Evolutionary conservation across 805 yeast species (phyloP).

Genomic region (Komagataella pastoris): DNA sequence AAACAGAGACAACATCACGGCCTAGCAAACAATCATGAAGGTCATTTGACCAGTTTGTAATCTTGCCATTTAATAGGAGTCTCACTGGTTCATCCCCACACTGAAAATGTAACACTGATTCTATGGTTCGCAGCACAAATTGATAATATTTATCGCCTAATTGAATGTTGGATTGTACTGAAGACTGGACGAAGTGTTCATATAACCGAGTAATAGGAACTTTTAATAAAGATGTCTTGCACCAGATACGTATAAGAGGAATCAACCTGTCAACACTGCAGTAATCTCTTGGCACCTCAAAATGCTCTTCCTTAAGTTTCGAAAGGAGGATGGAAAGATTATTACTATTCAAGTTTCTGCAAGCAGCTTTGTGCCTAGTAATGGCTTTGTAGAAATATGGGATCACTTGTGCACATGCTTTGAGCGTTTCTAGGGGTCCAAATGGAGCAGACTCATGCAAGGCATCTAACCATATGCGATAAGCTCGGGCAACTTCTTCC

Average conservation of each 20-base stretch:
- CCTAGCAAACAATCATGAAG: neutral
- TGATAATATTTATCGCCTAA: neutral
- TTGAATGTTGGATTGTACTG: neutral
- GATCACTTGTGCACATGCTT: conserved; percentile 68
- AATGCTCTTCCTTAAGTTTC: conserved; percentile 13
- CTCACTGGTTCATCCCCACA: neutral
- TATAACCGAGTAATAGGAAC: neutral
- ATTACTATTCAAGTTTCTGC: conserved; percentile 43
- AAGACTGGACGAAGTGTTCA: neutral
- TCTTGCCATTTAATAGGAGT: neutral
- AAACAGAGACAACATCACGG: neutral
- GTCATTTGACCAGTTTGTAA: neutral
- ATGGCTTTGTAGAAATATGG: conserved; percentile 91
- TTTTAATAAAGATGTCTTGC: neutral
- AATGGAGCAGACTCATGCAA: conserved; percentile 49
- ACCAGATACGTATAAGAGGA: neutral
- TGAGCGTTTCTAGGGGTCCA: conserved; percentile 67
- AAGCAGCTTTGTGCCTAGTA: conserved; percentile 89
- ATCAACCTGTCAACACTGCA: neutral
- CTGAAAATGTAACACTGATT: neutral
- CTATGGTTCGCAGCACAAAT: neutral
- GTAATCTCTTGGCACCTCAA: neutral
- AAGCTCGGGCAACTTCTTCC: conserved; percentile 84
- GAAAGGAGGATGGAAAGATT: conserved; percentile 26
- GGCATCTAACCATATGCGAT: conserved; percentile 72